Evolutionary conservation across 2,329 filamentous ascomycete species (phyloP).

Genomic region (Geoglossum cookeanum): DNA sequence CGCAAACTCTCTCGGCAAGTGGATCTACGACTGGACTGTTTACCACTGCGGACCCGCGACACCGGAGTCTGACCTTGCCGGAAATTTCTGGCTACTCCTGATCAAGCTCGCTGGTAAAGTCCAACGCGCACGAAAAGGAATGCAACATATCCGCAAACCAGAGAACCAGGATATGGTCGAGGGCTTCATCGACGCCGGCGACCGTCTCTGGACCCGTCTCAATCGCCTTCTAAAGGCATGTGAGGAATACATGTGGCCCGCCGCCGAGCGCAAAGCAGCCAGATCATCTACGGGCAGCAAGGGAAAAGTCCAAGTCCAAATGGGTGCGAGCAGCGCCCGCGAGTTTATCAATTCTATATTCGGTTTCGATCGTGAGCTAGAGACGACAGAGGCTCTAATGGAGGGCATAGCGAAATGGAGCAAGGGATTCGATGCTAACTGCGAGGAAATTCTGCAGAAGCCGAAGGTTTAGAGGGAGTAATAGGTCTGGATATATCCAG

Average conservation of each 20-base stretch:
- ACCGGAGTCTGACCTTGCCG: slow-evolving; percentile 76
- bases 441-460: slow-evolving; percentile 61
- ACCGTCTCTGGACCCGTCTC: slow-evolving; percentile 70
- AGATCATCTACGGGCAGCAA: slow-evolving; percentile 13
- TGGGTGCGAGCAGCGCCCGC: slow-evolving; percentile 80
- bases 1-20: slow-evolving; percentile 91
- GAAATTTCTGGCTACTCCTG: slow-evolving; percentile 84
- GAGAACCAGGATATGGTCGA: slow-evolving; percentile 46
- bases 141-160: slow-evolving; percentile 37
- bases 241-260: slow-evolving; percentile 88
- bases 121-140: slow-evolving; percentile 68
- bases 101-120: slow-evolving; percentile 90
- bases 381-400: slow-evolving; percentile 87
- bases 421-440: slow-evolving; percentile 89
- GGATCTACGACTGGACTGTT: slow-evolving; percentile 99
- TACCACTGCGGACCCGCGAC: slow-evolving; percentile 67
- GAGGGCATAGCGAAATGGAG: slow-evolving; percentile 73
- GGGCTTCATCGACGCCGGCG: slow-evolving; percentile 78
- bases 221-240: slow-evolving; percentile 75
- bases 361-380: slow-evolving; percentile 72
- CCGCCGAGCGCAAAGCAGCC: slow-evolving; percentile 49
- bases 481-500: not conserved
- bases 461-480: slow-evolving; percentile 15
- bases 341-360: slow-evolving; percentile 96
- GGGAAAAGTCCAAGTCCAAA: slow-evolving; percentile 39